Evolutionary conservation across 2,329 filamentous ascomycete species (phyloP).

Genomic region (Chrysosporium queenslandicum): DNA sequence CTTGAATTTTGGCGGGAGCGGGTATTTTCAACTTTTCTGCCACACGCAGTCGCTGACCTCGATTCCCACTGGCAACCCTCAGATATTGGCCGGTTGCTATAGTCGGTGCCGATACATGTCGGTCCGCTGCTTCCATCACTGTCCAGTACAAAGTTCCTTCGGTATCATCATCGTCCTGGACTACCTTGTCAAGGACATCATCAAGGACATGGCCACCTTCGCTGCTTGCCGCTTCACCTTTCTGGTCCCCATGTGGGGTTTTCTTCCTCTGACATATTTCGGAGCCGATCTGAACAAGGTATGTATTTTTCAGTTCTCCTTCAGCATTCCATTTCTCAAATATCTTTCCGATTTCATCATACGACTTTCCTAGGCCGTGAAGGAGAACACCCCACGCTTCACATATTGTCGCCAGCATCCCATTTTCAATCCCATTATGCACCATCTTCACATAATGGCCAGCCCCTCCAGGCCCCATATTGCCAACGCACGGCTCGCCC

Average conservation of each 20-base stretch:
- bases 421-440: constrained; percentile 64
- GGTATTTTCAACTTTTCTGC: constrained; percentile 41
- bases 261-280: constrained; percentile 50
- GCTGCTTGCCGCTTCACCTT: constrained; percentile 26
- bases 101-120: constrained; percentile 56
- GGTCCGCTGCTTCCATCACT: constrained; percentile 49
- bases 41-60: constrained; percentile 45
- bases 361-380: constrained; percentile 46
- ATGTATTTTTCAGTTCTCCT: constrained; percentile 51
- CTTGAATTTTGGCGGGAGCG: constrained; percentile 28
- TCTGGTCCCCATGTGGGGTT: constrained; percentile 27
- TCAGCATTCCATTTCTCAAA: constrained; percentile 52
- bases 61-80: constrained; percentile 54
- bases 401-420: constrained; percentile 55
- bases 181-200: constrained; percentile 58
- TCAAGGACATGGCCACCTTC: constrained; percentile 46
- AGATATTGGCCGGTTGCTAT: constrained; percentile 54
- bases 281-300: constrained; percentile 53
- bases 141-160: constrained; percentile 61
- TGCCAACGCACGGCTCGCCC: constrained; percentile 50
- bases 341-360: constrained; percentile 51
- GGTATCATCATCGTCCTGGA: constrained; percentile 56
- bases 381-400: constrained; percentile 58
- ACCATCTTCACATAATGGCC: constrained; percentile 70
- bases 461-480: constrained; percentile 52